Evolutionary conservation across 495 filamentous ascomycete genomes (phyloP).

Genomic region (Cudoniella acicularis): DNA sequence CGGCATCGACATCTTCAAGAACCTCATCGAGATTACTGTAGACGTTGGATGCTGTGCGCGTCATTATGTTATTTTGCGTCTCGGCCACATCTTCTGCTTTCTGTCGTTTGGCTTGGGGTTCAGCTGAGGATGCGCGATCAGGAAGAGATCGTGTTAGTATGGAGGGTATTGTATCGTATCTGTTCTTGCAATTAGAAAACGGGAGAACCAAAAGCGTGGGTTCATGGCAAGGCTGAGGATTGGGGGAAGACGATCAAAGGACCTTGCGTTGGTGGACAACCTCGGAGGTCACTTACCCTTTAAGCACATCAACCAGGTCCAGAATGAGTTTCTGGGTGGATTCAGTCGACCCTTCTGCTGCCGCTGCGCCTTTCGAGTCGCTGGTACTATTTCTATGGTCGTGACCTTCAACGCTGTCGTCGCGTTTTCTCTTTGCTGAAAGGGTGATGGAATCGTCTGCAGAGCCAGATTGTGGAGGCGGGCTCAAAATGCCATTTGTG

Average conservation of each 20-base stretch:
- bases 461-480: slow-evolving; percentile 8
- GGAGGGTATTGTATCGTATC: slow-evolving; percentile 37
- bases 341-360: slow-evolving; percentile 5
- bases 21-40: slow-evolving; percentile 45
- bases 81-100: slow-evolving; percentile 19
- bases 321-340: slow-evolving; percentile 15
- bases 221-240: background rate
- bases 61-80: slow-evolving; percentile 32
- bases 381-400: slow-evolving; percentile 23
- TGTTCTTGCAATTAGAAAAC: slow-evolving; percentile 19
- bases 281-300: slow-evolving; percentile 20
- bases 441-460: slow-evolving; percentile 9
- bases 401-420: slow-evolving; percentile 35
- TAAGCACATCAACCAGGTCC: slow-evolving; percentile 28
- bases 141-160: slow-evolving; percentile 44
- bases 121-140: slow-evolving; percentile 17
- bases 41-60: slow-evolving; percentile 37
- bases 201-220: no score
- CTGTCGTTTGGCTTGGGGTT: slow-evolving; percentile 25
- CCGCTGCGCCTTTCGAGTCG: slow-evolving; percentile 22
- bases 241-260: background rate
- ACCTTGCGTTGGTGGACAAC: background rate
- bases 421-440: slow-evolving; percentile 55
- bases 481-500: slow-evolving; percentile 18
- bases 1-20: slow-evolving; percentile 38